These are phyloP conservation scores for Chrysanthemum lavandulifolium DNA, from an alignment of 129 eudicot species.

Conservation along the genomic window DNA sequence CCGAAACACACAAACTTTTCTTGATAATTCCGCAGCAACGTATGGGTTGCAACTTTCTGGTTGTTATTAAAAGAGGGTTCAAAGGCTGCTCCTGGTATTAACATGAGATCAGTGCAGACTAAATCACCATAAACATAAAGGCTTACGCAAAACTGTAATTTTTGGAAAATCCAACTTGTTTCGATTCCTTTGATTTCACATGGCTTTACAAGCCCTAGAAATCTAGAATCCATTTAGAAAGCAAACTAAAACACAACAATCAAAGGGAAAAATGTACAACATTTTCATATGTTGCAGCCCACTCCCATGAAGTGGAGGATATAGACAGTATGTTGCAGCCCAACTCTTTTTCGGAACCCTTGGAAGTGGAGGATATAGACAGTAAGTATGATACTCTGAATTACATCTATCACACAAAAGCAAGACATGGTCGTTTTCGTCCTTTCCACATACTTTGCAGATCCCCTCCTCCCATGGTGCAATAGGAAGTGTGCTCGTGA, in stretches of 20 bases:
- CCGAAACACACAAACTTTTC: too few species aligned
- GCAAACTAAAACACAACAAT: neutral
- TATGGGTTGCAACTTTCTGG: too few species aligned
- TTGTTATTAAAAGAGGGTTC: too few species aligned
- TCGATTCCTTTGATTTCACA: too few species aligned
- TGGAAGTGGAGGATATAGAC: conserved; percentile 86
- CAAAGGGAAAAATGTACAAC: neutral
- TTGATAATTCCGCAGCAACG: too few species aligned
- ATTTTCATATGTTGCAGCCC: neutral
- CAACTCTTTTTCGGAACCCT: conserved; percentile 76
- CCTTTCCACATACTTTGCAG: conserved; percentile 95
- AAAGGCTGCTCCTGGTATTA: too few species aligned
- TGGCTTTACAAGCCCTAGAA: too few species aligned
- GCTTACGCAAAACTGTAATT: neutral
- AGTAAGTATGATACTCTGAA: conserved; percentile 89
- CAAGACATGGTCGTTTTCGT: conserved; percentile 82
- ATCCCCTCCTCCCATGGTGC: conserved; percentile 98
- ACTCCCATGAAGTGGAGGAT: conserved; percentile 66
- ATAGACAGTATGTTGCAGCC: conserved; percentile 83
- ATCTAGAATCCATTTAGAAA: neutral
- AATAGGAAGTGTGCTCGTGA: conserved; percentile 52
- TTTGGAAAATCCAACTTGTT: too few species aligned
- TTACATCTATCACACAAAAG: conserved; percentile 93
- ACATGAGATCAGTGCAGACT: too few species aligned
- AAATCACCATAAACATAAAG: neutral